Conservation (phyloP, 495 filamentous ascomycete species). For the Astrocystis sublimbata region DNA sequence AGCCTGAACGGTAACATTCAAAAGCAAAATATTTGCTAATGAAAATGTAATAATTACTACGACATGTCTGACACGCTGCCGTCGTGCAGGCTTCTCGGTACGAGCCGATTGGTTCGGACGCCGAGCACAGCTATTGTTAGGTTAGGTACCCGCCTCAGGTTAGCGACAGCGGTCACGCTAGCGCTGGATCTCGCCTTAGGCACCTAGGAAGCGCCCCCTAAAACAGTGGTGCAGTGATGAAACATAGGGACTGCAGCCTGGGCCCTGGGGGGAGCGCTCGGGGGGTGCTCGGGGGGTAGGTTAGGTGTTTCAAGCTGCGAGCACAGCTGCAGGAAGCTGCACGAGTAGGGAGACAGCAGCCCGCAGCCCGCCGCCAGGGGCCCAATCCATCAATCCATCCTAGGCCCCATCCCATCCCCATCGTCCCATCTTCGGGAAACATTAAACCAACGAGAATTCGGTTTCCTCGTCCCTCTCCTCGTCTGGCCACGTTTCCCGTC, state of each 20-base stretch:
- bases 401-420: no score
- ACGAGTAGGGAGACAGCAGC: no score
- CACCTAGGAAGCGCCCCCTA: neutral
- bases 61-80: slow-evolving; percentile 7
- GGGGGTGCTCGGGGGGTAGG: neutral
- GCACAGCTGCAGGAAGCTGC: no score
- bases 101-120: slow-evolving; percentile 9
- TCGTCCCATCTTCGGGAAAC: slow-evolving; percentile 1
- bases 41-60: slow-evolving; percentile 1
- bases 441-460: neutral
- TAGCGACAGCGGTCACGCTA: neutral
- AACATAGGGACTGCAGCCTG: slow-evolving; percentile 5
- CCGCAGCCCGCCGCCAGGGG: no score
- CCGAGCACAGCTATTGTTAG: no score
- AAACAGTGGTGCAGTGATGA: neutral
- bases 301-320: slow-evolving; percentile 36
- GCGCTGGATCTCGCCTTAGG: neutral
- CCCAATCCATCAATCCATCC: no score
- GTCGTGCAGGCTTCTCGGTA: neutral
- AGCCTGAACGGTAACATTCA: slow-evolving; percentile 3
- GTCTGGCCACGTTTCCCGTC: neutral
- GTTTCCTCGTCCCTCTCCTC: slow-evolving; percentile 1
- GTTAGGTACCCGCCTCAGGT: no score
- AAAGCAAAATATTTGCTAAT: slow-evolving; percentile 12
- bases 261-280: no score